Base-by-base conservation (phyloP, 257 asterid species). In the Haberlea rhodopensis region DNA sequence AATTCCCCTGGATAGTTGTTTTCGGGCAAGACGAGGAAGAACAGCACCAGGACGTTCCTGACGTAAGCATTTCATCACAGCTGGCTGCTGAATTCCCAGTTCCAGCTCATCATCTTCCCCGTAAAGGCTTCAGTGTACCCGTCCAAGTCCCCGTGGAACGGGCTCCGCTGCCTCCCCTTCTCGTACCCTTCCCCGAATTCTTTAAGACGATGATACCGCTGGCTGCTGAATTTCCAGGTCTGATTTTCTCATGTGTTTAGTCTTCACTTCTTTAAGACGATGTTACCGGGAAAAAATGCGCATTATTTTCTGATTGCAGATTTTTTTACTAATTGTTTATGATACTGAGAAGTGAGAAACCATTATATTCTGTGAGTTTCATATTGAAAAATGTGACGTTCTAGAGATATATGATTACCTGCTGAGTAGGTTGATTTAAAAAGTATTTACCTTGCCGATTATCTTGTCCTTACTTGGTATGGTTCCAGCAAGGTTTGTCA, bases 111-210 rank as follows among this genome's bases (percentile, higher is more conserved):
- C 80, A 78, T 81, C 66, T 63, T 51, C 81, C 76, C 1, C 87
- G 90, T 9, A 82, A 75, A 72, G 97, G 96, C 67, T 87, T 85
- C 77, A 67, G 92, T 75, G 88, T 90, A 25, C 88, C 95, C n/a
- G 85, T 80, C 66, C 91, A 82, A 62, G 82, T 90, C 40, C 72
- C 86, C 27, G 90, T 82, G 32, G 96, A 90, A 26, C 81, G 82
- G 60, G 53, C 84, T 28, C 80, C 84, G 5, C 71, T 69, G 3
- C 79, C 88, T 11, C 92, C 95, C 1, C 74, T 87, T 21, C 83
- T 90, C 43, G 81, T 79, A 18, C 88, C 73, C 63, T 90, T 95
- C 68, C 79, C 74, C 48, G 72, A 83, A n/a, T n/a, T n/a, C n/a
- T n/a, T n/a, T n/a, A n/a, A n/a, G n/a, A n/a, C n/a, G n/a, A n/a